Evolutionary conservation across 495 filamentous ascomycete genomes (phyloP), one percentile per base, ranked within the genome.

Genomic region (Darksidea phi): DNA sequence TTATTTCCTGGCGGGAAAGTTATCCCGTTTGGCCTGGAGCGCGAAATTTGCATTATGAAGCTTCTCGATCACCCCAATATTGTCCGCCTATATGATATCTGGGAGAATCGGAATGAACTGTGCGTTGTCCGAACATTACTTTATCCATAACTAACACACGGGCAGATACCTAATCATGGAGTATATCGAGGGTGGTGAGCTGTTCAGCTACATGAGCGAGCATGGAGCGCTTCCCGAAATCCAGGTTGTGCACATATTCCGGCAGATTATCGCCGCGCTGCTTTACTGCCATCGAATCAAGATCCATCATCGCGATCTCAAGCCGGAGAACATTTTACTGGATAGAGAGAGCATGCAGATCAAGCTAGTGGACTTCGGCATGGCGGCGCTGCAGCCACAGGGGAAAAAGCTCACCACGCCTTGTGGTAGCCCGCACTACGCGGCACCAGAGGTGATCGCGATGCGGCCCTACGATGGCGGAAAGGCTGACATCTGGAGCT

Each of bases 301-400:
- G 66, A 96, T 99, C 59, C 95, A 91, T 72, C 94, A 99, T 69
- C 88, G 94, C 24, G 94, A 99, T 62, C 76, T 99, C 32, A 99
- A 99, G 75, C 94, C 91, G 0, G 94, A 99, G 74, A 99, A 99
- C 67, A 96, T 98, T 38, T 78, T 99, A 15, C 73, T 99, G 25
- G 89, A 91, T 57, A 73, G 72, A 6, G 73, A 84, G 12, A 79
- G 80, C 21, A 38, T 67, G 37, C 84, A 88, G 45, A 80, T 97
- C 72, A 97, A 97, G 73, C 83, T 99, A 37, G 92, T 90, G 32
- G 94, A 99, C 72, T 99, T 97, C 72, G 93, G 94, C 17, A 96
- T 99, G 91, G 94, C 95, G 17, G 91, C 91, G 12, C 75, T 97
- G 26, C 93, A 97, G 63, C 93, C 95, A 25, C 76, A 79, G 13